A percentile compares a stretch with the other conserved stretches of the same genome.
Evolutionary conservation across 2,329 filamentous ascomycete species (phyloP).

Genomic region (Xylaria digitata): DNA sequence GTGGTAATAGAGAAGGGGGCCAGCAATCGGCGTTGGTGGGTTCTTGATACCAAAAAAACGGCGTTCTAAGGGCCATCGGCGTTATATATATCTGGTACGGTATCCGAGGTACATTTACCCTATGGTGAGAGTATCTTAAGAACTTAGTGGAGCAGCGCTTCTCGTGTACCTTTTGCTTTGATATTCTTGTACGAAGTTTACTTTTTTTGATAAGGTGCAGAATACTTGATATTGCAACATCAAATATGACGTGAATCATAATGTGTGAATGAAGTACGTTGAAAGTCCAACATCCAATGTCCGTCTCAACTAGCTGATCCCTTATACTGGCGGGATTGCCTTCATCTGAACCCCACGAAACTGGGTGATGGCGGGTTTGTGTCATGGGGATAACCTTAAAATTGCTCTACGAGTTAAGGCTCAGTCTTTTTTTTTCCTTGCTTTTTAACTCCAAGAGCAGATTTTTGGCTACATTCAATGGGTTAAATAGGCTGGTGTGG

Average conservation of each 20-base stretch:
- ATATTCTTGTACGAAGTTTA: neutral
- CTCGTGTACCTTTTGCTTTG: neutral
- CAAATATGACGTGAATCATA: neutral
- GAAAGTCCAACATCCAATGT: neutral
- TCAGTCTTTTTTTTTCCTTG: no score
- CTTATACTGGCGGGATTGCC: neutral
- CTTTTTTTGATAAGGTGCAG: neutral
- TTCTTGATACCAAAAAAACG: constrained; percentile 33
- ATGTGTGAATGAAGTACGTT: neutral
- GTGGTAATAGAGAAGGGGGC: neutral
- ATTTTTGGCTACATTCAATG: neutral
- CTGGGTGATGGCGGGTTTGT: no score
- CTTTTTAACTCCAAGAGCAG: neutral
- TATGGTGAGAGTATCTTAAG: neutral
- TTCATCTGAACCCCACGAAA: no score
- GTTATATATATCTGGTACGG: neutral
- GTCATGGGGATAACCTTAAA: neutral
- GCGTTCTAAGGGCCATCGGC: constrained; percentile 21
- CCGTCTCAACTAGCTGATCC: neutral
- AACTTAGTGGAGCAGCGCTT: neutral
- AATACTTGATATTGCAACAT: neutral
- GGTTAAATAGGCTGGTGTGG: neutral
- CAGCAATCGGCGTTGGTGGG: constrained; percentile 24
- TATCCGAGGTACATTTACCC: no score
- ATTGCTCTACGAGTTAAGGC: no score